Evolutionary conservation across 2,329 filamentous ascomycete genomes (phyloP).

Genomic region (Emergomyces pasteurianus): DNA sequence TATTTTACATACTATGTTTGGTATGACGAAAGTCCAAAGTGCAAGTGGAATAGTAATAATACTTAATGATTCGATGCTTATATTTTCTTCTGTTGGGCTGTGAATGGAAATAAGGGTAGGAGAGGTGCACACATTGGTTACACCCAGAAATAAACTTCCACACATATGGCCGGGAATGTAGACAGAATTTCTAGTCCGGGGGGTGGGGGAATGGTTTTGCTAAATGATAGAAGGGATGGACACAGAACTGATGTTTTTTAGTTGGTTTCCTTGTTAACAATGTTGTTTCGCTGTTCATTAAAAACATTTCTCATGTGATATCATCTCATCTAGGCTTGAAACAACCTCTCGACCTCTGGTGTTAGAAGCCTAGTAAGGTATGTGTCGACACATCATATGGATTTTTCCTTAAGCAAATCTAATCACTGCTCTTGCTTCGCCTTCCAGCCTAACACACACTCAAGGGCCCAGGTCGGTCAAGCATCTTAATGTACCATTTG

Average conservation of each 20-base stretch:
- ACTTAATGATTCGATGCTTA: too few species aligned
- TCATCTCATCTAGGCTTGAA: neutral
- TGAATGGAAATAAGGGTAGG: neutral
- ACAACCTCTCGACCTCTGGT: neutral
- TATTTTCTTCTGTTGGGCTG: neutral
- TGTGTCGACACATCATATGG: neutral
- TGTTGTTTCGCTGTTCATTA: neutral
- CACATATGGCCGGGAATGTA: neutral
- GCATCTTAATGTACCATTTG: slow-evolving; percentile 24
- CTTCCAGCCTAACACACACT: too few species aligned
- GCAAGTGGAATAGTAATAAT: too few species aligned
- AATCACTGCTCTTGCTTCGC: neutral
- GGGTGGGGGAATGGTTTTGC: neutral
- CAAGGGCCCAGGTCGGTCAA: too few species aligned
- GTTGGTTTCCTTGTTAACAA: too few species aligned
- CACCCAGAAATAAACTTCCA: neutral
- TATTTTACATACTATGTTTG: too few species aligned
- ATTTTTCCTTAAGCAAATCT: too few species aligned
- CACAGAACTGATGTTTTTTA: too few species aligned
- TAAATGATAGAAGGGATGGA: too few species aligned
- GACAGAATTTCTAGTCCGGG: neutral
- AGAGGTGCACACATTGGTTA: neutral
- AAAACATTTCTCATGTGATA: neutral
- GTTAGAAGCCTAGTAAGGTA: neutral
- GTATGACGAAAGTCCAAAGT: too few species aligned